These are phyloP conservation scores for Monosporozyma aerobia DNA, from an alignment of 805 yeast genomes.

Conservation along the genomic window DNA sequence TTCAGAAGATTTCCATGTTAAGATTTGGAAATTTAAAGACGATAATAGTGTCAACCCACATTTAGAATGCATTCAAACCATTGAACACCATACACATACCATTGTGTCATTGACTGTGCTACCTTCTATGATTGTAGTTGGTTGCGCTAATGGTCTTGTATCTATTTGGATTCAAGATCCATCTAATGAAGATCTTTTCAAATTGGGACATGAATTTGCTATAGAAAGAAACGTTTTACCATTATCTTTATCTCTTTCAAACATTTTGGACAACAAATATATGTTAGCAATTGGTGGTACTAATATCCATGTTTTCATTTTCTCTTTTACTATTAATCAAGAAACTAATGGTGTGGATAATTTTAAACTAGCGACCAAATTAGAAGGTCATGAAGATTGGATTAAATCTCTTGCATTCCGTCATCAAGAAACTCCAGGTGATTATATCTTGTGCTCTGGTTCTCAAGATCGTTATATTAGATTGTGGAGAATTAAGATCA, in stretches of 20 bases:
- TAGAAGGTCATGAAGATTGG: conserved; percentile 97
- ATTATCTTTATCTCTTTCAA: conserved; percentile 19
- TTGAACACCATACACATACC: conserved; percentile 40
- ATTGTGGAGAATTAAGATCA: conserved; percentile 66
- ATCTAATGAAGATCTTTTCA: conserved; percentile 13
- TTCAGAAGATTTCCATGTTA: conserved; percentile 56
- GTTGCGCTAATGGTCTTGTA: conserved; percentile 55
- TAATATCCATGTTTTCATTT: conserved; percentile 42
- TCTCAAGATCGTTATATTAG: conserved; percentile 90
- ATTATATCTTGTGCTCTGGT: conserved; percentile 71
- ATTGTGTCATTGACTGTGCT: conserved; percentile 45
- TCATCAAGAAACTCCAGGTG: conserved; percentile 36
- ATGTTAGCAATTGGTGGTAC: conserved; percentile 72
- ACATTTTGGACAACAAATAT: conserved; percentile 27
- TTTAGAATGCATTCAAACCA: conserved; percentile 23
- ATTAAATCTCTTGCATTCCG: conserved; percentile 63
- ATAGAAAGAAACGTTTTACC: conserved; percentile 23
- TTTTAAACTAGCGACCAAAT: conserved; percentile 38
- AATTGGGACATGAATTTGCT: conserved; percentile 18
- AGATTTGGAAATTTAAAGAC: conserved; percentile 43
- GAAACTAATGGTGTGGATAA: conserved; percentile 8
- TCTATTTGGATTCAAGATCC: conserved; percentile 39
- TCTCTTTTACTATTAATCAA: conserved; percentile 32
- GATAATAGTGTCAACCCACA: conserved; percentile 1
- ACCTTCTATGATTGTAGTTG: conserved; percentile 41